Percentiles rank a stretch among this genome's conserved stretches.
Conservation (phyloP, 2,329 filamentous ascomycete genomes). For the Reticulascus tulasneorum region DNA sequence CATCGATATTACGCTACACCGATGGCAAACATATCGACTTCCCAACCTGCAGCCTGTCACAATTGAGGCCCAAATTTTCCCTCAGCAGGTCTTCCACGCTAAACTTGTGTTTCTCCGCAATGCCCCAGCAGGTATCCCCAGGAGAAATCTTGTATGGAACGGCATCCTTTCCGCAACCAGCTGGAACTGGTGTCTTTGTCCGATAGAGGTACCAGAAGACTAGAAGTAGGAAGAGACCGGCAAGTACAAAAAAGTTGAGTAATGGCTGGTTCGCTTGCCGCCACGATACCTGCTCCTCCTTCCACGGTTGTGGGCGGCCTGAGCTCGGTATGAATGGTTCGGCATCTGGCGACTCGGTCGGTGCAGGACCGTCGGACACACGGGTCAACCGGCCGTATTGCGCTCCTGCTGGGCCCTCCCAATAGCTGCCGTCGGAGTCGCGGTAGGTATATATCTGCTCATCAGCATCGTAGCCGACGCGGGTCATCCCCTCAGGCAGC, state of each 20-base stretch:
- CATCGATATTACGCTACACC: slow-evolving; percentile 3
- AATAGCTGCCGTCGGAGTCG: slow-evolving; percentile 43
- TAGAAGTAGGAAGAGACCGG: slow-evolving; percentile 45
- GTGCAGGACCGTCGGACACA: slow-evolving; percentile 26
- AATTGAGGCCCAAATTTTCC: slow-evolving; percentile 43
- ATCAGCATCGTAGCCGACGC: slow-evolving; percentile 55
- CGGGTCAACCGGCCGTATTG: slow-evolving; percentile 44
- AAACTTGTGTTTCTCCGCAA: slow-evolving; percentile 39
- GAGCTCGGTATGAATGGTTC: slow-evolving; percentile 25
- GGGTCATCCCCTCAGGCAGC: slow-evolving; percentile 50
- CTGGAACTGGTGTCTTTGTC: slow-evolving; percentile 21
- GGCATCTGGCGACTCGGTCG: slow-evolving; percentile 17
- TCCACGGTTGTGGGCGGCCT: slow-evolving; percentile 2
- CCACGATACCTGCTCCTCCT: slow-evolving; percentile 36
- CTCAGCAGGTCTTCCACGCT: slow-evolving; percentile 41
- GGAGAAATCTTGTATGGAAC: slow-evolving; percentile 33
- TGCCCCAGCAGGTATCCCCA: slow-evolving; percentile 51
- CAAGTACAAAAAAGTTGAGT: slow-evolving; percentile 54
- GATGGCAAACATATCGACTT: slow-evolving; percentile 41
- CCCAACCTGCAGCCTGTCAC: slow-evolving; percentile 39
- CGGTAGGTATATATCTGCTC: slow-evolving; percentile 49
- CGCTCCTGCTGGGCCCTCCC: slow-evolving; percentile 46
- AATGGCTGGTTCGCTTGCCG: slow-evolving; percentile 50
- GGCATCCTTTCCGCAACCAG: slow-evolving; percentile 13
- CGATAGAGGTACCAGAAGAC: slow-evolving; percentile 45